Base-by-base conservation (phyloP, 441 rosid species). In the Syzygium syzygioides region DNA sequence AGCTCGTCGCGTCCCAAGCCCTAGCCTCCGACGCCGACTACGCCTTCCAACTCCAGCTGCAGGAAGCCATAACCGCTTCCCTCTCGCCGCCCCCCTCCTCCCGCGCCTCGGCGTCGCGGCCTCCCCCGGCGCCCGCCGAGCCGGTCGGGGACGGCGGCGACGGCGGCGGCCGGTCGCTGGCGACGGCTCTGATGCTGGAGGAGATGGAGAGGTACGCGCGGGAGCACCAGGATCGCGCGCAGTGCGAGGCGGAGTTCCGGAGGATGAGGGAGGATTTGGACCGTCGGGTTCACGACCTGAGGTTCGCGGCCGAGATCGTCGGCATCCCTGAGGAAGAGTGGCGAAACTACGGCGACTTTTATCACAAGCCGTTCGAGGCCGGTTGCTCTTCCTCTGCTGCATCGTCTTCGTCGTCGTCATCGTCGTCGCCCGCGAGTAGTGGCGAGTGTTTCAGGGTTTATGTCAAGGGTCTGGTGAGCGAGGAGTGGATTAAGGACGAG, bases 31-130 rank as follows among this genome's bases (percentile, higher is more conserved):
- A 96, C 90, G 91, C 91, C 19, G 95, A 95, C 18, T 91, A 89
- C n/a, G 99, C 98, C 60, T 96, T 90, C 95, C 86, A 86, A 3
- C 95, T 96, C 90, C 98, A 96, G 92, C 90, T 96, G 91, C 89
- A 93, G 89, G 98, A 96, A 87, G 95, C 96, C 23, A 87, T 95
- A 25, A 37, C n/a, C 83, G 52, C 83, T 71, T 71, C 83, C 12
- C 83, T 71, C 83, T 71, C 50, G 50, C 52, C 83, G 2, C n/a
- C n/a, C n/a, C n/a, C n/a, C n/a, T n/a, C n/a, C n/a, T 71, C 83
- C 83, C 83, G 52, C 13, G n/a, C 79, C 48, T 34, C 79, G 79
- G 48, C 48, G 48, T 10, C 79, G 79, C 9, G 79, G 19, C 25
- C 79, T 37, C 28, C 52, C 5, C 50, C n/a, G 13, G 83, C 83